Evolutionary conservation across 208 protist genomes (phyloP).

Genomic region (Trypanosoma congolense): DNA sequence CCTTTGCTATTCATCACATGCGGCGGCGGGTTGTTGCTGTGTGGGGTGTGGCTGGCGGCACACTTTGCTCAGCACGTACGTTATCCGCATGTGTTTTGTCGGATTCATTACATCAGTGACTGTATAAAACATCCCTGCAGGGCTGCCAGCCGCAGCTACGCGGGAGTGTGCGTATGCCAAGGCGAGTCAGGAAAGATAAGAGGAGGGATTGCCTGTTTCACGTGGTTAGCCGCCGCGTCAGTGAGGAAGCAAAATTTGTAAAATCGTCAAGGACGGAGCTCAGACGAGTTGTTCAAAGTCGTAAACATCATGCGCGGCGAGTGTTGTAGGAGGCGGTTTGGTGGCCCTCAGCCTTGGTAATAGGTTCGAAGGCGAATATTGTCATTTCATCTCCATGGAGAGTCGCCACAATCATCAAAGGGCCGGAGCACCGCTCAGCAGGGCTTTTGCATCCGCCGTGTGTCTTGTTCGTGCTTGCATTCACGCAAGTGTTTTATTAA

Average conservation of each 20-base stretch:
- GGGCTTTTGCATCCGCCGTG: neutral
- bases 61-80: neutral
- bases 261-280: constrained; percentile 3
- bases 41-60: neutral
- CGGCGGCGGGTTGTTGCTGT: neutral
- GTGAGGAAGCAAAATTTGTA: constrained; percentile 12
- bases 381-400: constrained; percentile 23
- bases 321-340: neutral
- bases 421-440: neutral
- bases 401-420: constrained; percentile 27
- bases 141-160: too few species aligned
- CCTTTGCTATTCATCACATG: constrained; percentile 14
- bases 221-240: neutral
- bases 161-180: neutral
- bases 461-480: neutral
- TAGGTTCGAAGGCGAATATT: constrained; percentile 24
- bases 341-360: constrained; percentile 20
- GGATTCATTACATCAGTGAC: constrained; percentile 11
- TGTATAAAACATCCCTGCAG: neutral
- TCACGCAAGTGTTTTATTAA: neutral
- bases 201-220: neutral
- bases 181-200: neutral
- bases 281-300: constrained; percentile 10
- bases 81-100: neutral
- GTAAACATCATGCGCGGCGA: neutral